phyloP scores from a whole-genome alignment of 257 asterid species.

The Solanum sejunctum region DNA sequence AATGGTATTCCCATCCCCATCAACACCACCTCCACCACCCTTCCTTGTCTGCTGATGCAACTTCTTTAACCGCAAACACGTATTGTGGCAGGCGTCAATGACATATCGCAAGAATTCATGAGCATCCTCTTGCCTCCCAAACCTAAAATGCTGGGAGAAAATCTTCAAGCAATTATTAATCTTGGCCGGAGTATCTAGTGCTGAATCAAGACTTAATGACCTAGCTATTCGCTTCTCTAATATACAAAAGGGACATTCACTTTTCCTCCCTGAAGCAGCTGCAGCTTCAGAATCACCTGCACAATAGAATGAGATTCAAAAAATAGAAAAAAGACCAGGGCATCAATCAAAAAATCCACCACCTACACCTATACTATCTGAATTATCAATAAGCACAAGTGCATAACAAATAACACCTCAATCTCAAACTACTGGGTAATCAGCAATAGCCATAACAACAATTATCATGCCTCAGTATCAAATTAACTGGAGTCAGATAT shows the following conservation, averaged over 20 bases:
- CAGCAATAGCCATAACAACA: not conserved
- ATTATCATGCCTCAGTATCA: not conserved
- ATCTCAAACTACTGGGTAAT: not conserved
- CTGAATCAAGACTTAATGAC: constrained; percentile 59
- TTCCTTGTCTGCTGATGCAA: constrained; percentile 54
- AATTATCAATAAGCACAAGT: not conserved
- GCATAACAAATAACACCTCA: not conserved
- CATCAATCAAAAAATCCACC: not conserved
- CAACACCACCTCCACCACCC: constrained; percentile 40
- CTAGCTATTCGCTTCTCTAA: constrained; percentile 74
- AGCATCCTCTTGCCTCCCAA: constrained; percentile 94
- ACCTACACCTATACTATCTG: not conserved
- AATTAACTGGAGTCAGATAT: not conserved
- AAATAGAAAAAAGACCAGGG: not conserved
- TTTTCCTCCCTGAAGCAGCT: constrained; percentile 60
- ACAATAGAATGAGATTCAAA: not conserved
- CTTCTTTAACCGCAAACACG: constrained; percentile 84
- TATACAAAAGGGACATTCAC: constrained; percentile 94
- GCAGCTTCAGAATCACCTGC: constrained; percentile 63
- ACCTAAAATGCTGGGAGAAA: constrained; percentile 75
- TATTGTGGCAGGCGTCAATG: constrained; percentile 90
- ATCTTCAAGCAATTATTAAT: constrained; percentile 62
- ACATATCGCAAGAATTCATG: constrained; percentile 98
- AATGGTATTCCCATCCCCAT: constrained; percentile 50
- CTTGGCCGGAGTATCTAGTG: constrained; percentile 54